Conservation (phyloP, 805 yeast genomes). For the Brettanomyces anomalus region DNA sequence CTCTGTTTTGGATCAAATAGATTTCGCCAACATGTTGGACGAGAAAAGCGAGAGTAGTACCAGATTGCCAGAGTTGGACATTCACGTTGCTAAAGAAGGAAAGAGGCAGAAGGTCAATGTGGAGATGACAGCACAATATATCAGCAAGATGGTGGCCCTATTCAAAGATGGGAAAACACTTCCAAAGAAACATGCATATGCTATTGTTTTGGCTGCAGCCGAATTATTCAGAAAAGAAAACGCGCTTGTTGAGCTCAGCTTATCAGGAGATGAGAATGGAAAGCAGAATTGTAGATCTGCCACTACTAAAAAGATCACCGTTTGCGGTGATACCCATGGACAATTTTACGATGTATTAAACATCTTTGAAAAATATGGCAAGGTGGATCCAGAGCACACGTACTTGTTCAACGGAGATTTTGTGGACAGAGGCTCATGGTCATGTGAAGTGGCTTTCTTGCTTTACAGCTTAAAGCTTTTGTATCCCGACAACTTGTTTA, state of each 20-base stretch:
- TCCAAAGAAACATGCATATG: slow-evolving; percentile 78
- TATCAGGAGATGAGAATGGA: slow-evolving; percentile 23
- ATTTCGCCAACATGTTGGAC: slow-evolving; percentile 37
- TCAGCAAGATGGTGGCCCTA: slow-evolving; percentile 54
- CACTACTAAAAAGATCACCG: slow-evolving; percentile 49
- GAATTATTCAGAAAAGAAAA: slow-evolving; percentile 51
- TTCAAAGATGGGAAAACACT: slow-evolving; percentile 67
- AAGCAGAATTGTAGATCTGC: slow-evolving; percentile 30
- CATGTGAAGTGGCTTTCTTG: slow-evolving; percentile 86
- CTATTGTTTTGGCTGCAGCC: slow-evolving; percentile 66
- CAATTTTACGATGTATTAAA: slow-evolving; percentile 87
- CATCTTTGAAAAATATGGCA: slow-evolving; percentile 67
- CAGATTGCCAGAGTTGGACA: slow-evolving; percentile 29
- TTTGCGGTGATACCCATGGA: slow-evolving; percentile 98
- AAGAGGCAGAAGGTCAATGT: slow-evolving; percentile 12
- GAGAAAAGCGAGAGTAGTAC: slow-evolving; percentile 60
- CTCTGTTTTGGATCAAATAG: slow-evolving; percentile 37
- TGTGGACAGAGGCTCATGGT: slow-evolving; percentile 98
- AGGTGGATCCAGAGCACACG: slow-evolving; percentile 54
- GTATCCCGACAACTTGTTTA: slow-evolving; percentile 58
- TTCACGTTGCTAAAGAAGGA: slow-evolving; percentile 22
- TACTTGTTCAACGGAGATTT: slow-evolving; percentile 95
- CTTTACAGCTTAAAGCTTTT: slow-evolving; percentile 69
- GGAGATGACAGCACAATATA: slow-evolving; percentile 44
- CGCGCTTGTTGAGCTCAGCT: slow-evolving; percentile 62